Evolutionary conservation across 768 basidiomycete genomes (phyloP).

Genomic region (Epithele typhae): DNA sequence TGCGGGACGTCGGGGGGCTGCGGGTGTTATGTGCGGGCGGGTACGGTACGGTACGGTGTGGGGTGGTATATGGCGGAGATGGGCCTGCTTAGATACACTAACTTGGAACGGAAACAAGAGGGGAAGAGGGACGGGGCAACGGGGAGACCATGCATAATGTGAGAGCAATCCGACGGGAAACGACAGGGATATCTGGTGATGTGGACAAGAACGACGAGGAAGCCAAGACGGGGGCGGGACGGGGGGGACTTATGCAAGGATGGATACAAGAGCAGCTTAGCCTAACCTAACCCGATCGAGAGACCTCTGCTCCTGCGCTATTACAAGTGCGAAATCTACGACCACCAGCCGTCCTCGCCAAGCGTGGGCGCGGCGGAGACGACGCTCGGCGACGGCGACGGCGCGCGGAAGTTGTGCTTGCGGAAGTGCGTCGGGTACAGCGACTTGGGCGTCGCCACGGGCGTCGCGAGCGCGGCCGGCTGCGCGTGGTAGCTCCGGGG

Average conservation of each 20-base stretch:
- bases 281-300: no score
- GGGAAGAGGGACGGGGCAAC: background rate
- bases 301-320: no score
- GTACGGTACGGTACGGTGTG: no score
- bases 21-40: no score
- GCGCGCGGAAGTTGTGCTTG: conserved; percentile 27
- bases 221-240: no score
- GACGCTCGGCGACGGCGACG: conserved; percentile 75
- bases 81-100: background rate
- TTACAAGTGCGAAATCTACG: no score
- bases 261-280: background rate
- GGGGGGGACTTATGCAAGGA: background rate
- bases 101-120: no score
- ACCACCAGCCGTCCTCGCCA: conserved; percentile 78
- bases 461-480: conserved; percentile 38
- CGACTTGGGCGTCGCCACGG: conserved; percentile 23
- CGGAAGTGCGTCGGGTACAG: conserved; percentile 28
- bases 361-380: conserved; percentile 70
- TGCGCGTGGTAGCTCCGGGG: conserved; percentile 32
- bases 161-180: conserved; percentile 14
- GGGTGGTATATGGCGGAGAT: background rate
- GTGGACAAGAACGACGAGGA: no score
- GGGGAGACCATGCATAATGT: conserved; percentile 10
- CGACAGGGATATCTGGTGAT: background rate
- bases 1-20: no score